Percentiles rank a stretch among this genome's conserved stretches.
Evolutionary conservation across 1,284 basidiomycete genomes (phyloP).

Genomic region (Leccinum variabile): DNA sequence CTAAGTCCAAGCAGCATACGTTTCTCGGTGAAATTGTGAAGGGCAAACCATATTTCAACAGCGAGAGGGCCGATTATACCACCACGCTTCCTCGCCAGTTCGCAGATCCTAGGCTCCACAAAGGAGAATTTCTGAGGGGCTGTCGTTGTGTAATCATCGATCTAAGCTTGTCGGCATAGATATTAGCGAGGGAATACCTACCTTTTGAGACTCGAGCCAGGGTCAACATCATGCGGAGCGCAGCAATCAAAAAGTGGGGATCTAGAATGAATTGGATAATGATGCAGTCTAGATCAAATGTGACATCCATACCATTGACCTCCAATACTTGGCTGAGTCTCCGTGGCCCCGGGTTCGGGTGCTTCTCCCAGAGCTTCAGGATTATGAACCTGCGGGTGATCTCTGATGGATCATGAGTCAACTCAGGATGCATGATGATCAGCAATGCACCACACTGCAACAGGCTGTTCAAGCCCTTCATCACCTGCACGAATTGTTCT

Average conservation of each 20-base stretch:
- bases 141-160: background rate
- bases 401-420: constrained; percentile 13
- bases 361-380: constrained; percentile 10
- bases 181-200: background rate
- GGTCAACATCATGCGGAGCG: background rate
- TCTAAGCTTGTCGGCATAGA: background rate
- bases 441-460: constrained; percentile 20
- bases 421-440: background rate
- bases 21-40: background rate
- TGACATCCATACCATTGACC: background rate
- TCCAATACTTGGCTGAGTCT: constrained; percentile 22
- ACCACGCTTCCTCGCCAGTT: background rate
- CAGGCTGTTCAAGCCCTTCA: constrained; percentile 26
- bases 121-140: background rate
- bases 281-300: background rate
- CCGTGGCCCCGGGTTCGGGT: background rate
- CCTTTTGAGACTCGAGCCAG: background rate
- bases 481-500: constrained; percentile 18
- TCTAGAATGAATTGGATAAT: background rate
- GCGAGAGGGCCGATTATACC: background rate
- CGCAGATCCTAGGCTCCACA: background rate
- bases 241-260: background rate
- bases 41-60: background rate
- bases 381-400: constrained; percentile 9
- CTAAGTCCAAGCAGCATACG: background rate